Percentiles rank a stretch among this genome's conserved stretches.
Conservation (phyloP, 1,284 basidiomycete species). For the Marasmius sp. region DNA sequence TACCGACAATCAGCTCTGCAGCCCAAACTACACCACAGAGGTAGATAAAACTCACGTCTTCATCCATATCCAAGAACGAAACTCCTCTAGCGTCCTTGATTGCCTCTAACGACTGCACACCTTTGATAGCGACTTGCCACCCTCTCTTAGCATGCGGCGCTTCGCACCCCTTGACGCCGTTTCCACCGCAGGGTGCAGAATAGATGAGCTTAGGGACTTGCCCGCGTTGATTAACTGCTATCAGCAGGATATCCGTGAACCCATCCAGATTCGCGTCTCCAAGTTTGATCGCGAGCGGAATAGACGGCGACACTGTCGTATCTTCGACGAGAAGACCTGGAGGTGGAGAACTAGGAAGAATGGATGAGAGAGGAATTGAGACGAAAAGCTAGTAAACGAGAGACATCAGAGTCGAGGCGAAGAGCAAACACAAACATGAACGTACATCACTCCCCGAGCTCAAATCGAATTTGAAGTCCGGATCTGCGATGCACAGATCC, state of each 20-base stretch:
- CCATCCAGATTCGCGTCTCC: constrained; percentile 96
- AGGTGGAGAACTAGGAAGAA: constrained; percentile 49
- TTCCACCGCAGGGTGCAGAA: constrained; percentile 68
- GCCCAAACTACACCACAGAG: not conserved
- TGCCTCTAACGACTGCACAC: constrained; percentile 60
- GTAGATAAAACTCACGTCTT: constrained; percentile 69
- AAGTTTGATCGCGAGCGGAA: constrained; percentile 80
- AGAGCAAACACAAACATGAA: constrained; percentile 7
- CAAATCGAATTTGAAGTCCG: constrained; percentile 79
- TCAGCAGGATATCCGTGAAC: constrained; percentile 86
- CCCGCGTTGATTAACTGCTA: constrained; percentile 45
- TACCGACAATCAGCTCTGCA: constrained; percentile 29
- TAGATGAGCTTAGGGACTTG: constrained; percentile 67
- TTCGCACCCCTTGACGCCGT: constrained; percentile 52
- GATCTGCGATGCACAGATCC: constrained; percentile 81
- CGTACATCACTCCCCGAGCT: constrained; percentile 60
- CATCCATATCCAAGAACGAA: constrained; percentile 91
- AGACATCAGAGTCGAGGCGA: constrained; percentile 5
- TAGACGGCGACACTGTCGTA: constrained; percentile 54
- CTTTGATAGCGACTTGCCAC: constrained; percentile 62
- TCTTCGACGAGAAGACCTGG: constrained; percentile 69
- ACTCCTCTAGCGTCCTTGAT: constrained; percentile 81
- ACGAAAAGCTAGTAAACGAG: constrained; percentile 55
- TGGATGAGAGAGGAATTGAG: constrained; percentile 62
- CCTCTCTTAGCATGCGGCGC: constrained; percentile 54